Conservation (phyloP, 805 yeast genomes). For the Starmerella etchellsii region DNA sequence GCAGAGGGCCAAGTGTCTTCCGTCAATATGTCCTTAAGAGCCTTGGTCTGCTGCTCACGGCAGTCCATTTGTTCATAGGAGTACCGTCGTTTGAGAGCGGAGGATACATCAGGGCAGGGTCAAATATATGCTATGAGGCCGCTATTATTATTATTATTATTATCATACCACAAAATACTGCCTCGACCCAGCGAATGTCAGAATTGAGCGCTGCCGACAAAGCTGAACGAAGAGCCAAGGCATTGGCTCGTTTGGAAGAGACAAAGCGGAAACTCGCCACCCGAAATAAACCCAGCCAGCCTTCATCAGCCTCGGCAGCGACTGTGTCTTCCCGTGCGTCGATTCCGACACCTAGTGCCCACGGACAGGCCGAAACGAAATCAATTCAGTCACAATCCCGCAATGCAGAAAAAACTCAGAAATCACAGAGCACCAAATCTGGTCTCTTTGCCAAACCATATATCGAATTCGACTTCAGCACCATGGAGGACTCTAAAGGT, state of each 20-base stretch:
- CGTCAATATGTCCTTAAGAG: constrained; percentile 16
- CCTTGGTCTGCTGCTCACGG: constrained; percentile 17
- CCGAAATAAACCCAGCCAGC: not conserved
- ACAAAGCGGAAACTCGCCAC: constrained; percentile 14
- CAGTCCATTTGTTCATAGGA: constrained; percentile 10
- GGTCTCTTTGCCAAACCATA: constrained; percentile 23
- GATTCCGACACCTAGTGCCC: not conserved
- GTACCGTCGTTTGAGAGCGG: too few relatives aligned
- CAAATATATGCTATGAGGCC: too few relatives aligned
- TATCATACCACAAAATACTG: too few relatives aligned
- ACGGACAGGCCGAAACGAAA: constrained; percentile 3
- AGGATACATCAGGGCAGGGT: not conserved
- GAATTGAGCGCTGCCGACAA: constrained; percentile 13
- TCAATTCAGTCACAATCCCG: constrained; percentile 9
- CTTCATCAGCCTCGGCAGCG: not conserved
- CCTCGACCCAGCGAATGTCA: not conserved
- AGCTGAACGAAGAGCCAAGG: constrained; percentile 18
- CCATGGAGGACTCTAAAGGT: constrained; percentile 79
- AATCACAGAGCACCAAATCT: constrained; percentile 5
- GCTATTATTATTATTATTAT: too few relatives aligned
- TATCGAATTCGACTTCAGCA: constrained; percentile 56
- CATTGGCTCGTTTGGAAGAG: constrained; percentile 18
- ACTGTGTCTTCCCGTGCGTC: not conserved
- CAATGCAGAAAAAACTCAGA: constrained; percentile 11
- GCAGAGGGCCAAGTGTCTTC: constrained; percentile 7